A percentile compares a stretch with the other conserved stretches of the same genome.
phyloP scores from a whole-genome alignment of 495 filamentous ascomycete species.

The Xylaria nigripes region DNA sequence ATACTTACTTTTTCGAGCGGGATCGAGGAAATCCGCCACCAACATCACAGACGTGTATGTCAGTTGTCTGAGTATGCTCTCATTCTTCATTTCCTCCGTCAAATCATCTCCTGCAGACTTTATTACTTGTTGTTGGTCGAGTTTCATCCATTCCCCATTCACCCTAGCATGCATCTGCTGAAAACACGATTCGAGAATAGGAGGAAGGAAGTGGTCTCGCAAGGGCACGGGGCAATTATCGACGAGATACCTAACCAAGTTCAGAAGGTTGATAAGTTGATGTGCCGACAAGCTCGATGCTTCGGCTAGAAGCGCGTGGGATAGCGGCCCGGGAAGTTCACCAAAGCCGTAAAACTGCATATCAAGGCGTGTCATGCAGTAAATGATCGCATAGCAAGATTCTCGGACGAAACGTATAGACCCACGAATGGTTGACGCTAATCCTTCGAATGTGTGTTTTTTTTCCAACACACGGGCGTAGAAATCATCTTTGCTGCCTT shows the following conservation, averaged over 20 bases:
- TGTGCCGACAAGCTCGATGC: conserved; percentile 81
- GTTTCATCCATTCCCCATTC: conserved; percentile 73
- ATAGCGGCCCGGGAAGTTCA: conserved; percentile 76
- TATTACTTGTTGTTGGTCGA: conserved; percentile 47
- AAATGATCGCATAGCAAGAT: conserved; percentile 85
- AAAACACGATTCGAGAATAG: conserved; percentile 74
- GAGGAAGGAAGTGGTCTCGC: conserved; percentile 74
- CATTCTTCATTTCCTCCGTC: conserved; percentile 94
- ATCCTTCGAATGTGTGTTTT: conserved; percentile 80
- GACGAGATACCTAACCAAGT: conserved; percentile 76
- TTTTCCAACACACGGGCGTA: conserved; percentile 85
- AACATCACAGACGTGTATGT: conserved; percentile 87
- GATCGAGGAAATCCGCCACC: conserved; percentile 79
- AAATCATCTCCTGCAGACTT: conserved; percentile 57
- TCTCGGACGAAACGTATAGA: conserved; percentile 84
- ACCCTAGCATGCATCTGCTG: conserved; percentile 80
- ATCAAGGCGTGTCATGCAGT: conserved; percentile 81
- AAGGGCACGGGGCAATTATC: conserved; percentile 79
- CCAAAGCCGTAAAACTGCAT: conserved; percentile 81
- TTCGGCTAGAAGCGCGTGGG: conserved; percentile 75
- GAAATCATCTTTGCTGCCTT: conserved; percentile 90
- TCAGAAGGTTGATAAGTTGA: conserved; percentile 83
- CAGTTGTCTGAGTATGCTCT: conserved; percentile 90
- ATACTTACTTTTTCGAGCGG: conserved; percentile 48
- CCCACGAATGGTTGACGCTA: conserved; percentile 85